Base-by-base conservation (phyloP, 768 basidiomycete species). In the Auricularia cornea region DNA sequence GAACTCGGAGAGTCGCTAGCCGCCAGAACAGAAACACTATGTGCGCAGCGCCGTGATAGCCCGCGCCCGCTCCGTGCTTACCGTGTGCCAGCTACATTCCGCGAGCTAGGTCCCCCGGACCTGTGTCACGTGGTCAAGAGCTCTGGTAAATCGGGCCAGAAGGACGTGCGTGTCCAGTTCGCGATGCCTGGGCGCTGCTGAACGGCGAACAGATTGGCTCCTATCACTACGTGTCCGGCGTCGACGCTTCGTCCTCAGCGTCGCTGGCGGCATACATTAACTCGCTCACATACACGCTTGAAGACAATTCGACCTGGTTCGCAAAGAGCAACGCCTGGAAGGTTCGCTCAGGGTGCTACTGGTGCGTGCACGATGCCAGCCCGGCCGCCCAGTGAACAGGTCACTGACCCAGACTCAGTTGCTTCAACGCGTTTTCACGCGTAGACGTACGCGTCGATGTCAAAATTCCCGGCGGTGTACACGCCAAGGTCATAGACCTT, bases 241-340 rank as follows among this genome's bases (percentile, higher is more conserved):
- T 99, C 60, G 97, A 99, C 74, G 94, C 96, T 1, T 98, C 94
- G 20, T 97, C 96, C 5, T 98, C 95, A 23, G 97, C 97, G 3
- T 96, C 94, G 0, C 82, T 99, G 31, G 97, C 97, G 3, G 96
- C 97, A 12, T 99, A 99, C 76, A 90, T 98, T 75, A 98, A 99
- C 78, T 97, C 94, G 28, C 81, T 98, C n/a, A 96, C 93, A 5
- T 98, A 98, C 71, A 84, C 89, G 20, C 87, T 98, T 66, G 97
- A 98, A 70, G 94, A 95, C 67, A 86, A 81, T 62, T 84, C 87
- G 30, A 88, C 92, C 3, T 99, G 97, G 97, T 97, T 97, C 72
- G 86, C 88, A 35, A 92, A 91, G 71, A 82, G 86, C 4, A 78
- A 88, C 3, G 77, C 82, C 6, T 98, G 93, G 92, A 96, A 94